A percentile compares a stretch with the other conserved stretches of the same genome.
phyloP scores from a whole-genome alignment of 192 early-diverging fungal species.

The Coemansia sp. region DNA sequence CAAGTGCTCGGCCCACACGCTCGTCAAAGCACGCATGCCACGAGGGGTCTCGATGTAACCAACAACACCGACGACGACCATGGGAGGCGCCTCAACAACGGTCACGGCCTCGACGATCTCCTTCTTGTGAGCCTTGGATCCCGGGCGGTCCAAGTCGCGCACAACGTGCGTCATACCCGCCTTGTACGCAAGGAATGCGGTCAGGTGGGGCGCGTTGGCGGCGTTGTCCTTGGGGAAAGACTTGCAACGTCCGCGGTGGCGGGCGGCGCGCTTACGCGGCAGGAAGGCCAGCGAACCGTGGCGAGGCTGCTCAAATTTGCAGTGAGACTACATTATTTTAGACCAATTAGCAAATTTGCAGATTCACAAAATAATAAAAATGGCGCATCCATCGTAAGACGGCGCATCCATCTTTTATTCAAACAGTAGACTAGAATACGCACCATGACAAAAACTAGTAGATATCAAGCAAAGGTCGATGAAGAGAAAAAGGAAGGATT shows the following conservation, averaged over 20 bases:
- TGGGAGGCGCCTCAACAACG: slow-evolving; percentile 95
- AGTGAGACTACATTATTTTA: slow-evolving; percentile 65
- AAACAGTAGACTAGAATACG: background rate
- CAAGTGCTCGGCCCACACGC: slow-evolving; percentile 99
- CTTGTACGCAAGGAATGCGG: slow-evolving; percentile 99
- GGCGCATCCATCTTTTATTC: slow-evolving; percentile 2
- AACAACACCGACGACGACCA: slow-evolving; percentile 98
- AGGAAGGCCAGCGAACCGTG: slow-evolving; percentile 74
- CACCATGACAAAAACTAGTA: slow-evolving; percentile 10
- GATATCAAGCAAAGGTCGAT: background rate
- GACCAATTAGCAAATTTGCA: slow-evolving; percentile 1
- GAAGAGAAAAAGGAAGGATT: slow-evolving; percentile 6
- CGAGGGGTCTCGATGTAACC: slow-evolving; percentile 99
- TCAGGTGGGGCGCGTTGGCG: slow-evolving; percentile 93
- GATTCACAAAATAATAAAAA: slow-evolving; percentile 3
- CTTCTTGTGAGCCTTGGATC: slow-evolving; percentile 99
- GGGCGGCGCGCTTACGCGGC: slow-evolving; percentile 64
- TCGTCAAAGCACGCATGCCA: slow-evolving; percentile 96
- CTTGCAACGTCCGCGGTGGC: slow-evolving; percentile 95
- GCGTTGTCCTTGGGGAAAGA: slow-evolving; percentile 99
- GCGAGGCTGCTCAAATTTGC: slow-evolving; percentile 98
- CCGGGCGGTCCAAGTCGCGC: slow-evolving; percentile 97
- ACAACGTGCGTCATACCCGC: slow-evolving; percentile 99
- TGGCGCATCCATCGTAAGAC: background rate
- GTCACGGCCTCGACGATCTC: slow-evolving; percentile 99